Percentiles rank a stretch among this genome's conserved stretches.
Conservation (phyloP, 495 filamentous ascomycete species). For the Pyrenula massariospora region DNA sequence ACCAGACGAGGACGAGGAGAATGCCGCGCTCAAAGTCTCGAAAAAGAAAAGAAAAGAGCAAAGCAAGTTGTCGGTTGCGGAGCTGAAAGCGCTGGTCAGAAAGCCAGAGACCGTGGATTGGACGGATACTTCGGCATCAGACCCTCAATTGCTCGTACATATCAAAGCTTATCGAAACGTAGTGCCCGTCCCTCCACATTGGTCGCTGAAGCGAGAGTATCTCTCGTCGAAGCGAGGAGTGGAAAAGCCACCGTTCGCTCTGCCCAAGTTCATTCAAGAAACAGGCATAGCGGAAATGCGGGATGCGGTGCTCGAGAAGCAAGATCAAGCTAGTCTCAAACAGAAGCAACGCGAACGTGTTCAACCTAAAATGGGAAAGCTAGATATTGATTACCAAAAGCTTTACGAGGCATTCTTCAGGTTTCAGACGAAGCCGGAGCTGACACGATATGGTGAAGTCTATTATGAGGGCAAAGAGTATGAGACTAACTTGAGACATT, state of each 20-base stretch:
- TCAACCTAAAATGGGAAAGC: constrained; percentile 89
- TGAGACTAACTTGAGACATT: constrained; percentile 84
- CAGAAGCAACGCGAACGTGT: constrained; percentile 93
- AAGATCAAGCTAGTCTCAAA: constrained; percentile 79
- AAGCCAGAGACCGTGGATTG: constrained; percentile 95
- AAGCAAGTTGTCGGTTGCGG: constrained; percentile 86
- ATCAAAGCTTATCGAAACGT: constrained; percentile 94
- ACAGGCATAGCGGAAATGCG: constrained; percentile 97
- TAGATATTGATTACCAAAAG: constrained; percentile 97
- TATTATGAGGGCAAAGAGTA: constrained; percentile 99
- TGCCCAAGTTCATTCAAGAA: constrained; percentile 95
- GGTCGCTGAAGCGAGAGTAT: constrained; percentile 93
- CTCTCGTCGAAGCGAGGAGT: constrained; percentile 91
- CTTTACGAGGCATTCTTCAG: constrained; percentile 97
- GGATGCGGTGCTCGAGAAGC: constrained; percentile 90
- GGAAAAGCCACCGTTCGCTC: constrained; percentile 83
- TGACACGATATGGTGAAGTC: constrained; percentile 92
- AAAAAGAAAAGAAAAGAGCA: constrained; percentile 88
- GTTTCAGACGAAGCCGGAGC: constrained; percentile 87
- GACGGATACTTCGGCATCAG: constrained; percentile 89
- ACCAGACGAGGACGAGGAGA: constrained; percentile 67
- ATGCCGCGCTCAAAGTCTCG: constrained; percentile 55
- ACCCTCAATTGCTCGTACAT: constrained; percentile 80
- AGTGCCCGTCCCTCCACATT: constrained; percentile 86
- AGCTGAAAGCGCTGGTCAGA: constrained; percentile 81